Evolutionary conservation across 2,329 filamentous ascomycete genomes (phyloP).

Genomic region (Trichoderma gracile): DNA sequence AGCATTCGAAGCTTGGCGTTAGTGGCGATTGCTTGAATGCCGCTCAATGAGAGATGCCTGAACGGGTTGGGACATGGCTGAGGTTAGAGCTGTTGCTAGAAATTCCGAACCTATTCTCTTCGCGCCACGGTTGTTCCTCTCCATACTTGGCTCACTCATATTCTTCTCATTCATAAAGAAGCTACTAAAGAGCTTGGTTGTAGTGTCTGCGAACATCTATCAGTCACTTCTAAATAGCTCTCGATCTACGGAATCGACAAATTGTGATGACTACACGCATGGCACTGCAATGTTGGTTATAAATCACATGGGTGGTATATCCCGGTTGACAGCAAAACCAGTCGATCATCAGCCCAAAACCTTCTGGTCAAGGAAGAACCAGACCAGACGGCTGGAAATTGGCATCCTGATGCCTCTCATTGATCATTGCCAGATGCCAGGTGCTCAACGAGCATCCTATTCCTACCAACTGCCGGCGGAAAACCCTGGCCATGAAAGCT

Average conservation of each 20-base stretch:
- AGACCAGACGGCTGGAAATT: background rate
- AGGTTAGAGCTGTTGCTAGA: background rate
- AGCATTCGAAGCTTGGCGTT: background rate
- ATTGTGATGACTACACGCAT: too few relatives aligned
- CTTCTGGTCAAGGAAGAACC: background rate
- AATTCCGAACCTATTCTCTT: background rate
- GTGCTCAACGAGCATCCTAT: background rate
- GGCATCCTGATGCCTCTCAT: background rate
- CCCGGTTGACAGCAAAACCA: background rate
- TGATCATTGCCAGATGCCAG: background rate
- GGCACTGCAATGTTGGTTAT: background rate
- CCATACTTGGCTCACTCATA: background rate
- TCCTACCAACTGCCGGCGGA: background rate
- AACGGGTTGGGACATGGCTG: background rate
- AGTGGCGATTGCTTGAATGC: background rate
- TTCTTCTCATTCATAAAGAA: too few relatives aligned
- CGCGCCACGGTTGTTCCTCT: background rate
- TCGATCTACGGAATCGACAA: too few relatives aligned
- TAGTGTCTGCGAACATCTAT: too few relatives aligned
- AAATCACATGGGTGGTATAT: background rate
- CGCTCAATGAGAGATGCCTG: constrained; percentile 3
- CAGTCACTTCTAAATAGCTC: too few relatives aligned
- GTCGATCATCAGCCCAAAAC: too few relatives aligned
- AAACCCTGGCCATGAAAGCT: background rate
- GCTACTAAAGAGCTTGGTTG: too few relatives aligned